Percentiles rank a stretch among this genome's conserved stretches.
These are phyloP conservation scores for Aureobasidium lini DNA, from an alignment of 2,329 filamentous ascomycete genomes.

Conservation along the genomic window DNA sequence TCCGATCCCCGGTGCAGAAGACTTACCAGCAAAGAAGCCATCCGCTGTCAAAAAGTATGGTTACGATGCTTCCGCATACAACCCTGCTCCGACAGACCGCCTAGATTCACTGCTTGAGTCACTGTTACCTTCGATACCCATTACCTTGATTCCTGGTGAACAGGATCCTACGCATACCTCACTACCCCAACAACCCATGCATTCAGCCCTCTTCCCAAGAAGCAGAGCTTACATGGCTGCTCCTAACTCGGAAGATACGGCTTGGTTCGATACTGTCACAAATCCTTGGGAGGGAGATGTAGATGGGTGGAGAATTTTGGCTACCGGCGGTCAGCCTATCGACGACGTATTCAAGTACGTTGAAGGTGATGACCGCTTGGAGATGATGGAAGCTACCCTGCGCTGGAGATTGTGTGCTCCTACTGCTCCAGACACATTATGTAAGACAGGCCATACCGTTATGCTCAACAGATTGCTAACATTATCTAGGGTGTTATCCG, in stretches of 20 bases:
- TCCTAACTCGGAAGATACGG: slow-evolving; percentile 30
- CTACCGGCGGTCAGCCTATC: slow-evolving; percentile 84
- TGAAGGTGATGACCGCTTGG: slow-evolving; percentile 65
- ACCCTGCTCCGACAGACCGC: slow-evolving; percentile 72
- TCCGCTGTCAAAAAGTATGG: slow-evolving; percentile 74
- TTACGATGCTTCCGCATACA: slow-evolving; percentile 84
- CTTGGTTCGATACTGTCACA: slow-evolving; percentile 82
- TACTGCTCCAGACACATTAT: slow-evolving; percentile 91
- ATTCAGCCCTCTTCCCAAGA: slow-evolving; percentile 81
- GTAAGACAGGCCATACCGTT: slow-evolving; percentile 46
- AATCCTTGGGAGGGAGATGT: slow-evolving; percentile 91
- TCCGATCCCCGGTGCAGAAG: slow-evolving; percentile 40
- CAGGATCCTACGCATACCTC: slow-evolving; percentile 83
- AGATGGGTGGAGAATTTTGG: slow-evolving; percentile 81
- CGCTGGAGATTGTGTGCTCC: slow-evolving; percentile 87
- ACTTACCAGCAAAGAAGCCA: slow-evolving; percentile 34
- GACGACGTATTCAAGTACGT: slow-evolving; percentile 93
- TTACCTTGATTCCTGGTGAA: slow-evolving; percentile 80
- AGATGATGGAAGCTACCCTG: slow-evolving; percentile 91
- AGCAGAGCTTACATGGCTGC: slow-evolving; percentile 57
- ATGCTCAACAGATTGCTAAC: slow-evolving; percentile 9
- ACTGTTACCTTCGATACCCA: slow-evolving; percentile 75
- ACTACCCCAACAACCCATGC: slow-evolving; percentile 87
- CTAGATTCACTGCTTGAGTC: slow-evolving; percentile 77
- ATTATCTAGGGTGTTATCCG: slow-evolving; percentile 72